Evolutionary conservation across 352 stramenopile species (phyloP).

Genomic region (Phytophthora kernoviae): DNA sequence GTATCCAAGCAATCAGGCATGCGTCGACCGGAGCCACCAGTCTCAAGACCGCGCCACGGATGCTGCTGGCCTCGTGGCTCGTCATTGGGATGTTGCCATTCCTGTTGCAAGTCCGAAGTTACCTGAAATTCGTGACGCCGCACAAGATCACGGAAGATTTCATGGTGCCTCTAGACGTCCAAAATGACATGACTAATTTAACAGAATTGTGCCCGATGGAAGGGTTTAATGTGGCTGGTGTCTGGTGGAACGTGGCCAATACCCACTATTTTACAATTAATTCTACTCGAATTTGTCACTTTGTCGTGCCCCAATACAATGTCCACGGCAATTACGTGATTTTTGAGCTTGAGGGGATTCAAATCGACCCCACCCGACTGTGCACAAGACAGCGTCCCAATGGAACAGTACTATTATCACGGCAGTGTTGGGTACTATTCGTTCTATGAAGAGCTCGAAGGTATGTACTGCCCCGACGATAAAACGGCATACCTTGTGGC

Average conservation of each 20-base stretch:
- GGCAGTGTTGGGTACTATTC: conserved; percentile 19
- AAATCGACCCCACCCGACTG: conserved; percentile 9
- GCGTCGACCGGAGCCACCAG: not conserved
- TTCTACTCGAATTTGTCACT: conserved; percentile 15
- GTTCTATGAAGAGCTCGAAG: conserved; percentile 15
- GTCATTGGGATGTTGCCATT: conserved; percentile 16
- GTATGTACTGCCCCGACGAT: conserved; percentile 10
- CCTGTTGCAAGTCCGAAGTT: conserved; percentile 18
- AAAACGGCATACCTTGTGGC: conserved; percentile 6
- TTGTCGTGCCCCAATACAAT: conserved; percentile 22
- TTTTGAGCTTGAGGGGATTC: not conserved
- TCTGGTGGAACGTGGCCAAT: conserved; percentile 20
- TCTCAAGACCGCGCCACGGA: conserved; percentile 4
- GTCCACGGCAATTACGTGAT: conserved; percentile 13
- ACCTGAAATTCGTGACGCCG: conserved; percentile 22
- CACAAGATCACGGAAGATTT: conserved; percentile 28
- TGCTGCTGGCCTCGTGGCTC: conserved; percentile 16
- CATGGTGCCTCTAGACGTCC: not conserved
- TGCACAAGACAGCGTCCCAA: conserved; percentile 1
- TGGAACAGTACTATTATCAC: conserved; percentile 21
- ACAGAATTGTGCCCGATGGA: conserved; percentile 9
- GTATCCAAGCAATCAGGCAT: not conserved
- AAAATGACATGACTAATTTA: conserved; percentile 8
- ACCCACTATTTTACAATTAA: conserved; percentile 20
- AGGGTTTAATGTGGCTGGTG: conserved; percentile 11